Percentiles rank a stretch among this genome's conserved stretches.
phyloP scores from a whole-genome alignment of 306 rosid species.

The Crotalaria pallida region DNA sequence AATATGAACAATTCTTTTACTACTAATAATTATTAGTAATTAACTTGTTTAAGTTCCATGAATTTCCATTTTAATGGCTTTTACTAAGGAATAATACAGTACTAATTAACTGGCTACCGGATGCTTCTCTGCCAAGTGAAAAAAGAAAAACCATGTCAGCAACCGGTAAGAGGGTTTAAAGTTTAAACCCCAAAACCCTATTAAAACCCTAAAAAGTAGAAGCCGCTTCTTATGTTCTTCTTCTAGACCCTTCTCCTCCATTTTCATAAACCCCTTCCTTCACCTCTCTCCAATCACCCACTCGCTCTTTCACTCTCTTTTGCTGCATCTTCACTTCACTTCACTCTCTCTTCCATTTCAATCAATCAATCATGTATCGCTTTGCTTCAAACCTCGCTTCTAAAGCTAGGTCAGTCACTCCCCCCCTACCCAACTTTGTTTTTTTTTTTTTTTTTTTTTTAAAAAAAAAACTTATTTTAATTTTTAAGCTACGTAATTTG shows the following conservation, averaged over 20 bases:
- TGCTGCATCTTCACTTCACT: not conserved
- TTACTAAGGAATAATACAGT: too few species aligned
- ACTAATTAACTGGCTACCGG: too few species aligned
- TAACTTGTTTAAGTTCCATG: too few species aligned
- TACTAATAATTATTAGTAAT: too few species aligned
- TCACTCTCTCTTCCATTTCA: not conserved
- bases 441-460: not conserved
- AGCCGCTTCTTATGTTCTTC: not conserved
- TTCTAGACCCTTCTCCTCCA: conserved; percentile 52
- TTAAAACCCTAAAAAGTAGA: not conserved
- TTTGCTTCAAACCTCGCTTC: conserved; percentile 60
- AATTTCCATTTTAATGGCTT: too few species aligned
- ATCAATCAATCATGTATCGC: conserved; percentile 46
- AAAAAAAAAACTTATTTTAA: too few species aligned
- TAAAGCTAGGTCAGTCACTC: conserved; percentile 48
- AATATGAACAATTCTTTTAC: too few species aligned
- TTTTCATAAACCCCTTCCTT: conserved; percentile 24
- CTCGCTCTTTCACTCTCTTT: not conserved
- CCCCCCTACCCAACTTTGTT: not conserved
- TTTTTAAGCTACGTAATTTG: not conserved
- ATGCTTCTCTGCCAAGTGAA: not conserved
- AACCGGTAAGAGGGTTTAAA: not conserved
- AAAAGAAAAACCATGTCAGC: not conserved
- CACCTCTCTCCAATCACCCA: not conserved
- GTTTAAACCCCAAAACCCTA: not conserved